Base-by-base conservation (phyloP, 2,329 filamentous ascomycete genomes). In the Spiromastix sp. region DNA sequence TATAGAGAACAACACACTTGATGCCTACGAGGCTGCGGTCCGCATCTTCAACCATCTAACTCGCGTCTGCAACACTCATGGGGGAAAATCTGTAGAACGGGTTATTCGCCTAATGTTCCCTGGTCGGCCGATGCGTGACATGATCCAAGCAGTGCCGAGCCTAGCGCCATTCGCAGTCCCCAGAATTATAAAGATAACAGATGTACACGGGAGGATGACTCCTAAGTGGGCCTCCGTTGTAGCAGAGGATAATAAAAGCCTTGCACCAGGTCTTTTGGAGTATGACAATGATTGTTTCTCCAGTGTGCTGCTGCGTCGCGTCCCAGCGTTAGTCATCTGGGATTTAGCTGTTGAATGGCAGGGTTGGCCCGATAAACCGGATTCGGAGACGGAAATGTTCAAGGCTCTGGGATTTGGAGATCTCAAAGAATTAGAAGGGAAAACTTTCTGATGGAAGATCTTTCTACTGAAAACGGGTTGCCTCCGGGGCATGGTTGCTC, bases 341-440 rank as follows among this genome's bases (percentile, higher is more conserved):
- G 57, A 59, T 21, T 43, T 64, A 17, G 44, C 51, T 5, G 12
- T 58, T 9, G 56, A 60, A 34, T 66, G 61, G 38, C 46, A 59
- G 16, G 45, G 48, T 5, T 48, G 48, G 34, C 45, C 52, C 4
- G 36, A 43, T 9, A 49, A 48, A 30, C 39, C 49, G 4, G 20
- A 38, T 12, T 43, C 48, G 5, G 30, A 36, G 11, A 25, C 12
- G 19, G 42, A 45, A 4, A 26, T 43, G 19, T 38, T 28, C 27
- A 42, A 30, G 30, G 30, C 34, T 18, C 27, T 45, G 2, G 42
- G 42, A 25, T 28, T 22, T 8, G 26, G 13, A 27, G 15, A 22
- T 15, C 11, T 22, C 21, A 21, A 32, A 30, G n/a, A 35, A 30
- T 20, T 26, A 29, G 34, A 37, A n/a, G 17, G 38, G 19, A 19